Base-by-base conservation (phyloP, 1,139 yeast species). In the Zygosaccharomyces sapae region DNA sequence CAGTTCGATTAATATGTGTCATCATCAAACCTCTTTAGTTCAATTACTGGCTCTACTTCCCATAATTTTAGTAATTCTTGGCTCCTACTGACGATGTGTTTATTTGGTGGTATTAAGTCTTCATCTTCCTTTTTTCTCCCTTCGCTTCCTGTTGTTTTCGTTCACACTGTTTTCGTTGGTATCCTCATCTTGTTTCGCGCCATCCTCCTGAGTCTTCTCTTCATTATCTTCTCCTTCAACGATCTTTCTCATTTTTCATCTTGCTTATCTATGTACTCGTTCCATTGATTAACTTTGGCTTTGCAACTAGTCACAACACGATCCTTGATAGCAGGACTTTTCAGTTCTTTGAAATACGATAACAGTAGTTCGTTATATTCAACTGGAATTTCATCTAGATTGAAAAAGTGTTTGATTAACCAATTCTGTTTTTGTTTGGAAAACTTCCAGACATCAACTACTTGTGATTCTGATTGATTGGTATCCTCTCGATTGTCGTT, bases 341-440 rank as follows among this genome's bases (percentile, higher is more conserved):
- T 44, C 41, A 48, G 25, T 24, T 48, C 48, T 20, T 72, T 75
- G 43, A 88, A 67, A 61, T 90, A 90, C 7, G 66, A 65, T 16
- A 73, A 56, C 51, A 89, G 65, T 27, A 66, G 47, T 7, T 50
- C 52, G 46, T 66, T 56, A 36, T 80, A 80, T 1, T 65, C 70
- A 41, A 74, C 77, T 57, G 86, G 89, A 2, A 75, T 70, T 0
- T 69, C 72, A 1, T 83, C 86, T 13, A 83, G 75, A 33, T 62
- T 55, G 52, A 73, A 75, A 41, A 86, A 69, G 66, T 88, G 83
- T 60, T 83, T 84, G 53, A 89, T 68, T 44, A 90, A 74, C 97
- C 97, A 90, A 63, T 88, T 89, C 65, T 89, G 97, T 57, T 90
- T 89, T 69, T 86, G 95, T 62, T 89, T 89, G 49, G 95, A 85